A percentile compares a stretch with the other conserved stretches of the same genome.
Conservation (phyloP, 2,329 filamentous ascomycete genomes). For the Arthrinium phaeospermum region DNA sequence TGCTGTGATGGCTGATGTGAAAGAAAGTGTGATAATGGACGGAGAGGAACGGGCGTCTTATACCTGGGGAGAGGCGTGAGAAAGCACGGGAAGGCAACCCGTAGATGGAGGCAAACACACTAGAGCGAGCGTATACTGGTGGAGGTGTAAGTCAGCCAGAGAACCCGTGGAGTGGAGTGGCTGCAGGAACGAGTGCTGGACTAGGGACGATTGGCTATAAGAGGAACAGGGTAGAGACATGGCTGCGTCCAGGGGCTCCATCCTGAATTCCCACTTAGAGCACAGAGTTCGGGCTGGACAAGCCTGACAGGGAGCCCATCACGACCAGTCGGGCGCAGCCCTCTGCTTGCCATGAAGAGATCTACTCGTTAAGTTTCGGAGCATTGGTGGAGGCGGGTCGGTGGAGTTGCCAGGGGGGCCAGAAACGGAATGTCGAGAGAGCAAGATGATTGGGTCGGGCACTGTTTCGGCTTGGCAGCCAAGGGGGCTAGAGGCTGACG, state of each 20-base stretch:
- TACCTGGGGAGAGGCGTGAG: conserved; percentile 32
- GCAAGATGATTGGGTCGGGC: not conserved
- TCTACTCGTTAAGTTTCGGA: conserved; percentile 26
- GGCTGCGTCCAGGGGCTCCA: not conserved
- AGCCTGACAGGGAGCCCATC: conserved; percentile 18
- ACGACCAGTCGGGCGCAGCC: conserved; percentile 43
- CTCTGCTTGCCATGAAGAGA: conserved; percentile 30
- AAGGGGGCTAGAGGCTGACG: conserved; percentile 16
- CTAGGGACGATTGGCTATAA: conserved; percentile 43
- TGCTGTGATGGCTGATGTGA: conserved; percentile 37
- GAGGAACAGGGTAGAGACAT: conserved; percentile 36
- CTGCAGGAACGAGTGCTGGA: conserved; percentile 43
- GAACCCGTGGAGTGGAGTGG: conserved; percentile 32
- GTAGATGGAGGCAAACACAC: not conserved
- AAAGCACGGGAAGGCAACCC: conserved; percentile 25
- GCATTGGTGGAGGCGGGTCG: not conserved
- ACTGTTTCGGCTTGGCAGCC: conserved; percentile 42
- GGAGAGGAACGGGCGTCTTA: conserved; percentile 38
- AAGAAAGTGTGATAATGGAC: conserved; percentile 41
- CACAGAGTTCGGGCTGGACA: conserved; percentile 3
- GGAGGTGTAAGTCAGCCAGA: conserved; percentile 17
- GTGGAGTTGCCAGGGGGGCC: conserved; percentile 9
- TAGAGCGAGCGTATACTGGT: not conserved
- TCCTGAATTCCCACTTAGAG: conserved; percentile 3
- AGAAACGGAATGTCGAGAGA: conserved; percentile 5